Evolutionary conservation across 495 filamentous ascomycete species (phyloP).

Genomic region (Parathielavia hyrcaniae): DNA sequence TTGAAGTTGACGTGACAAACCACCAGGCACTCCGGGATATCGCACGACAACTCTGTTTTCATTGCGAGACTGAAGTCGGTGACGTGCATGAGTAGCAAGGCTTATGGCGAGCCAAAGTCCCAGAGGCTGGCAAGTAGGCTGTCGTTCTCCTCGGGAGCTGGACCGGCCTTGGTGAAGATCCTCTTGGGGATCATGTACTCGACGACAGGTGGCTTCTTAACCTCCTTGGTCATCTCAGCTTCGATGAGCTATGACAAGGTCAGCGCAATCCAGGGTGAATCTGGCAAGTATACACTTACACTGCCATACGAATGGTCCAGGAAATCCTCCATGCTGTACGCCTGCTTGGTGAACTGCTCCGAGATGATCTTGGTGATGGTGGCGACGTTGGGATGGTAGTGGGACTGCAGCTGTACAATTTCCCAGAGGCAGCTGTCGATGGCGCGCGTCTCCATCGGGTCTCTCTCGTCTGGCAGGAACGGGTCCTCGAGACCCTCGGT

Average conservation of each 20-base stretch:
- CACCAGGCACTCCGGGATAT: neutral
- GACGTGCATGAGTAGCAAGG: neutral
- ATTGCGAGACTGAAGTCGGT: neutral
- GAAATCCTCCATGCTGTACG: constrained; percentile 91
- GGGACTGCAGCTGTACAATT: constrained; percentile 76
- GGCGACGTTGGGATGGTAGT: constrained; percentile 97
- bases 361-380: constrained; percentile 89
- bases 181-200: constrained; percentile 91
- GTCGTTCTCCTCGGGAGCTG: constrained; percentile 37
- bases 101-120: constrained; percentile 42
- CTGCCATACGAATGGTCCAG: constrained; percentile 88
- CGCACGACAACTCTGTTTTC: no score
- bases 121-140: constrained; percentile 51
- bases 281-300: constrained; percentile 45
- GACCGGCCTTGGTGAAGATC: constrained; percentile 61
- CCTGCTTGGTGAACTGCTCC: constrained; percentile 95
- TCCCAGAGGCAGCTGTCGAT: constrained; percentile 96
- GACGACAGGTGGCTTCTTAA: constrained; percentile 80
- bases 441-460: constrained; percentile 79
- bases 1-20: neutral
- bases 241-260: constrained; percentile 59
- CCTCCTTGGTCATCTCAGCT: constrained; percentile 69
- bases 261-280: constrained; percentile 18
- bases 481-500: constrained; percentile 69
- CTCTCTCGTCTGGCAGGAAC: constrained; percentile 64